Conservation (phyloP, 331 rosid species). For the Saraca asoca region DNA sequence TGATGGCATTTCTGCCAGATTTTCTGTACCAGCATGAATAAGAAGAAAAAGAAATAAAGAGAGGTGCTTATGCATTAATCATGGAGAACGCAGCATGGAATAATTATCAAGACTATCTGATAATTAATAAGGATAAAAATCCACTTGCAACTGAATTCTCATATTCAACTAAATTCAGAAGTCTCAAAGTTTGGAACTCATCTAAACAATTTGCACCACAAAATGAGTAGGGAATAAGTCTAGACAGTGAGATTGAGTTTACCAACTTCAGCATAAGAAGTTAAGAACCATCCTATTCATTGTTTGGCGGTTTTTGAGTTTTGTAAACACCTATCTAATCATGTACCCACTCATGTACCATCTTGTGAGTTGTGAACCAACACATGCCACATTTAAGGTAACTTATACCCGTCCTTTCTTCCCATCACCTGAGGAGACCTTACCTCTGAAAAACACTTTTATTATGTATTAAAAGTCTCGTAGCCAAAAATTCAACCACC, state of each 20-base stretch:
- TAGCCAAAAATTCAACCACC: slow-evolving; percentile 16
- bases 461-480: slow-evolving; percentile 12
- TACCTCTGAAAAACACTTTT: neutral
- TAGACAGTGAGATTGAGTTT: slow-evolving; percentile 6
- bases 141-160: slow-evolving; percentile 14
- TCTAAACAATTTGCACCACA: slow-evolving; percentile 17
- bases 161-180: slow-evolving; percentile 2
- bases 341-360: slow-evolving; percentile 15
- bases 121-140: slow-evolving; percentile 10
- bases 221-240: slow-evolving; percentile 20
- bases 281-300: neutral
- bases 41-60: slow-evolving; percentile 1
- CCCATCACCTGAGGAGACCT: slow-evolving; percentile 1
- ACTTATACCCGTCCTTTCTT: slow-evolving; percentile 7
- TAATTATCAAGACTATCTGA: neutral
- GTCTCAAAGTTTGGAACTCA: neutral
- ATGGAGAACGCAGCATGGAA: slow-evolving; percentile 29
- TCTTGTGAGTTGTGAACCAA: slow-evolving; percentile 7
- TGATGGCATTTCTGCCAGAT: slow-evolving; percentile 42
- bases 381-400: slow-evolving; percentile 2
- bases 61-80: slow-evolving; percentile 19
- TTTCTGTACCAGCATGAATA: slow-evolving; percentile 42
- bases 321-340: neutral
- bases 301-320: slow-evolving; percentile 8
- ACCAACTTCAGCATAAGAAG: slow-evolving; percentile 28